phyloP scores from a whole-genome alignment of 2,329 filamentous ascomycete species.

The Epichloe coenophiala region DNA sequence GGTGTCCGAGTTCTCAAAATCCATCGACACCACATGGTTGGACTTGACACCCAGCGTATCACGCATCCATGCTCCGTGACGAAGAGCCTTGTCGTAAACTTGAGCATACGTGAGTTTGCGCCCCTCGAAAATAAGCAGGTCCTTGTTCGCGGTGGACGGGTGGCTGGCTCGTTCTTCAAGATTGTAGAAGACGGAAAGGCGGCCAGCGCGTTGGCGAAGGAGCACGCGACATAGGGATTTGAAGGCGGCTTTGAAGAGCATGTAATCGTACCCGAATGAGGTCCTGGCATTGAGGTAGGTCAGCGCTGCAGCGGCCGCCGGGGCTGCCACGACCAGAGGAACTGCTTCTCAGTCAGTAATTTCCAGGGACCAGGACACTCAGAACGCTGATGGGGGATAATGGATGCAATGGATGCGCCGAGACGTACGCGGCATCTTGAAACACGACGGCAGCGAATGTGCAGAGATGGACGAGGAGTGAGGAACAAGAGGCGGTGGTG shows the following conservation, averaged over 20 bases:
- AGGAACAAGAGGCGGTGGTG: neutral
- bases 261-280: conserved; percentile 51
- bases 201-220: conserved; percentile 41
- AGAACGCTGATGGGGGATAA: neutral
- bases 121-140: conserved; percentile 57
- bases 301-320: conserved; percentile 51
- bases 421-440: neutral
- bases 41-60: conserved; percentile 47
- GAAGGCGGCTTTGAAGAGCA: conserved; percentile 41
- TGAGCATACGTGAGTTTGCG: conserved; percentile 61
- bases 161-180: conserved; percentile 53
- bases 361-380: neutral
- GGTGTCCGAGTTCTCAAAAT: conserved; percentile 69
- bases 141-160: conserved; percentile 34
- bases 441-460: neutral
- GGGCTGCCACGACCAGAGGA: conserved; percentile 39
- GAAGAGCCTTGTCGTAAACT: conserved; percentile 55
- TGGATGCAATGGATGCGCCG: neutral
- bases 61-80: conserved; percentile 65
- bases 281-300: conserved; percentile 68
- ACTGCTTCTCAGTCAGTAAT: conserved; percentile 20
- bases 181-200: conserved; percentile 59
- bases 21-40: conserved; percentile 65
- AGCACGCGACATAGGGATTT: conserved; percentile 29
- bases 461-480: too few relatives aligned